Conservation (phyloP, 1,284 basidiomycete species). For the Boletellus deceptivus region DNA sequence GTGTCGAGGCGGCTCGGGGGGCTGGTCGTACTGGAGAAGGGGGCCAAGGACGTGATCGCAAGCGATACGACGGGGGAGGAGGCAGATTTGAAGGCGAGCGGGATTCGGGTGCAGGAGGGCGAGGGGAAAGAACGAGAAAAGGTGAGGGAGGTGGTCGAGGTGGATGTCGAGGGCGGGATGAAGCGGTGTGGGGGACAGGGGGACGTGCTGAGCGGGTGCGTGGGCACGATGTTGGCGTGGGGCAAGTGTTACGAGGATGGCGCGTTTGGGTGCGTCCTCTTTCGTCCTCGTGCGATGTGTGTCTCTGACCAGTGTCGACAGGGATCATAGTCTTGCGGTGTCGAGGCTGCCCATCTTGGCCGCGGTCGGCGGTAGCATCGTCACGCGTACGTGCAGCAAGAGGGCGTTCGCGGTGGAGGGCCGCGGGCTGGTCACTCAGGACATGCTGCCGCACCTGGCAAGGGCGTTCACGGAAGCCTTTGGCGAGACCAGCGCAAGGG, state of each 20-base stretch:
- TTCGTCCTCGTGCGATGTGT: background rate
- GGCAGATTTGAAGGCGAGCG: conserved; percentile 38
- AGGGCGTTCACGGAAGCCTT: conserved; percentile 75
- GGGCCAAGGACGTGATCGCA: conserved; percentile 68
- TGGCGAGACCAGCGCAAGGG: conserved; percentile 44
- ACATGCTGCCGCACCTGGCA: conserved; percentile 80
- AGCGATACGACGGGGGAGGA: conserved; percentile 54
- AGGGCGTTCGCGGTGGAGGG: conserved; percentile 75
- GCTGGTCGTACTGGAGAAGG: conserved; percentile 92
- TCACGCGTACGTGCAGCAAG: conserved; percentile 82
- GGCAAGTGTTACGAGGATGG: conserved; percentile 88
- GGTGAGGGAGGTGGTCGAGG: conserved; percentile 57
- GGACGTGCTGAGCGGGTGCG: conserved; percentile 85
- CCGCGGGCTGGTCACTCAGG: conserved; percentile 85
- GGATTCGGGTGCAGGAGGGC: conserved; percentile 37
- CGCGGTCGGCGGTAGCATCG: conserved; percentile 84
- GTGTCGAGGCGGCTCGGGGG: conserved; percentile 80
- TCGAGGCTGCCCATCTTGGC: conserved; percentile 80
- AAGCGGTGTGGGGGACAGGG: conserved; percentile 97
- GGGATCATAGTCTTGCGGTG: conserved; percentile 50
- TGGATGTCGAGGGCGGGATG: conserved; percentile 75
- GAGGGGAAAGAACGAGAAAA: conserved; percentile 31
- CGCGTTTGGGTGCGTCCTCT: conserved; percentile 57
- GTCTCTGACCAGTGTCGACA: conserved; percentile 19
- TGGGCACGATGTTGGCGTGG: conserved; percentile 92